phyloP scores from a whole-genome alignment of 257 asterid genomes.

The Nicotiana noctiflora region DNA sequence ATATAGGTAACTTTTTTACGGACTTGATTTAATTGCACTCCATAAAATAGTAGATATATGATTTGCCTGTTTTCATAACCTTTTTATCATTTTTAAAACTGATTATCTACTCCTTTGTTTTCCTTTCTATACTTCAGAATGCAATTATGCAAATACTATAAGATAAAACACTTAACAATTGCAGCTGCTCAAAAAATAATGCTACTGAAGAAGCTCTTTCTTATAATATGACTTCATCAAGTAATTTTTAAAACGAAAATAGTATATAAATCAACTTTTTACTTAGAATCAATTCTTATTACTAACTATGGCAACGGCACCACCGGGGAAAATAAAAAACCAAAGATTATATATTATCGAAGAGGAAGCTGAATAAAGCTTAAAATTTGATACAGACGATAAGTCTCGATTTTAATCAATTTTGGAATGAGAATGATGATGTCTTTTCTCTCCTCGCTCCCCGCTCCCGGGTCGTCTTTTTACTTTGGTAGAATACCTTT shows the following conservation, averaged over 20 bases:
- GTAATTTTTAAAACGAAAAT: neutral
- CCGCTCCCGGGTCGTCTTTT: too few species aligned
- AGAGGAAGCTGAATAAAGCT: too few species aligned
- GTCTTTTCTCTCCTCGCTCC: too few species aligned
- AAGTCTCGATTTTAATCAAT: too few species aligned
- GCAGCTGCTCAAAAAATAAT: neutral
- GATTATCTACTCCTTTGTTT: neutral
- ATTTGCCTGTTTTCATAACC: neutral
- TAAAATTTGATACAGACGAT: too few species aligned
- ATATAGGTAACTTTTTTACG: neutral
- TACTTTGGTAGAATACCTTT: too few species aligned
- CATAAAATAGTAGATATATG: too few species aligned
- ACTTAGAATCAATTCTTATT: neutral
- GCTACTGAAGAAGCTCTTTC: neutral
- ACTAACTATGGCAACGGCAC: neutral
- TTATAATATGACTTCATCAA: neutral
- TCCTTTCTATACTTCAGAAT: neutral
- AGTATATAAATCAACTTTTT: neutral
- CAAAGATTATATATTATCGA: too few species aligned
- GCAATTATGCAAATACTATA: neutral
- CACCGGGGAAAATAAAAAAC: too few species aligned
- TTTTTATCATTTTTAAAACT: too few species aligned
- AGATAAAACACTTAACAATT: too few species aligned
- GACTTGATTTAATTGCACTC: neutral
- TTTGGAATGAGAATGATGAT: too few species aligned